Conservation (phyloP, 306 rosid genomes). For the Prunus persica region DNA sequence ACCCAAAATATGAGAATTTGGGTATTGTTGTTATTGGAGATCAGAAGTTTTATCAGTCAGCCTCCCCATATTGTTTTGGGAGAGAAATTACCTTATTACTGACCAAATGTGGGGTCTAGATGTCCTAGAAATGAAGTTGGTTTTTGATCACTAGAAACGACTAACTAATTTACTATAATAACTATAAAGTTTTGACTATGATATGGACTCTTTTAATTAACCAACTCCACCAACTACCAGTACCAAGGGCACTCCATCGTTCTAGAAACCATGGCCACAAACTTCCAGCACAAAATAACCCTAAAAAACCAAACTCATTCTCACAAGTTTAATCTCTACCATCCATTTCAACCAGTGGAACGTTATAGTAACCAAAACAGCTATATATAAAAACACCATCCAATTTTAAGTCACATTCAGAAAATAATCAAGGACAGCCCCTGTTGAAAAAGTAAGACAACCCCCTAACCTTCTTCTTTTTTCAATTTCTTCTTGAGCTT, state of each 20-base stretch:
- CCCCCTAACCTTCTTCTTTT: background rate
- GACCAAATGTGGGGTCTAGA: background rate
- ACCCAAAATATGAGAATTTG: no score
- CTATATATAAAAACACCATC: background rate
- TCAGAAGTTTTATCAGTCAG: no score
- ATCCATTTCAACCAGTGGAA: background rate
- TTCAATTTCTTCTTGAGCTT: background rate
- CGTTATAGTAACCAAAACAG: background rate
- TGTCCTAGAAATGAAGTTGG: background rate
- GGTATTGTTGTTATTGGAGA: no score
- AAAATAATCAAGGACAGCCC: background rate
- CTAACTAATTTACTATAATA: no score
- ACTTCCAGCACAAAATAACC: background rate
- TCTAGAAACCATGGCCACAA: background rate
- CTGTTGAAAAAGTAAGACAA: background rate
- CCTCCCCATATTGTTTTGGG: no score
- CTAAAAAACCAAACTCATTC: background rate
- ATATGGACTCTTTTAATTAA: background rate
- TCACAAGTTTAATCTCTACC: background rate
- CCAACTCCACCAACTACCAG: background rate
- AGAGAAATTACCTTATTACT: background rate
- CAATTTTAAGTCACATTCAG: background rate
- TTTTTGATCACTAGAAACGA: background rate
- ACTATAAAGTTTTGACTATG: background rate
- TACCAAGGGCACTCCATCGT: background rate